Evolutionary conservation across 257 asterid genomes (phyloP).

Genomic region (Solanum medicagineum): DNA sequence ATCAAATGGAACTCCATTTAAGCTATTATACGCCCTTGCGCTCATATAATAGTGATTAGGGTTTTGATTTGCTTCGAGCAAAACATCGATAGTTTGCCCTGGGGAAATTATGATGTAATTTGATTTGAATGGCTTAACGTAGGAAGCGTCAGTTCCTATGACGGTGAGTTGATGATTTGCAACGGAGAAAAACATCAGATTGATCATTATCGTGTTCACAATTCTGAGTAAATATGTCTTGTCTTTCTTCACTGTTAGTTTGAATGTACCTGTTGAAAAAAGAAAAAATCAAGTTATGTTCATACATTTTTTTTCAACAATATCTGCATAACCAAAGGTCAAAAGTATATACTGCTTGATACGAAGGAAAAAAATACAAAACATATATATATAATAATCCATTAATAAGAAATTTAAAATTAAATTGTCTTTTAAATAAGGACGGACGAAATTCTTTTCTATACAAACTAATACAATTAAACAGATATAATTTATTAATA

Average conservation of each 20-base stretch:
- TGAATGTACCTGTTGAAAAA: constrained; percentile 27
- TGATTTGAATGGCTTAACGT: constrained; percentile 30
- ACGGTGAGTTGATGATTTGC: constrained; percentile 36
- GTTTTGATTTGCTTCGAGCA: constrained; percentile 34
- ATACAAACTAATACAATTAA: too few relatives aligned
- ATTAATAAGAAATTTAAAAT: too few relatives aligned
- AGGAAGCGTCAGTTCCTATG: constrained; percentile 46
- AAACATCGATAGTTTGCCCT: constrained; percentile 44
- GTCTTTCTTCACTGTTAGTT: constrained; percentile 31
- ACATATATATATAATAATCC: too few relatives aligned
- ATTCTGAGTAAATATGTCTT: constrained; percentile 36
- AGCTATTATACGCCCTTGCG: constrained; percentile 24
- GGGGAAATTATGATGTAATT: constrained; percentile 43
- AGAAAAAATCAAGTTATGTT: neutral
- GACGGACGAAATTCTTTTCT: too few relatives aligned
- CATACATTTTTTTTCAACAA: neutral
- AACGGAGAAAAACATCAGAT: constrained; percentile 32
- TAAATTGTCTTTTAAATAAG: too few relatives aligned
- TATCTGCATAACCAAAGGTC: neutral
- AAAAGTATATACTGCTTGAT: neutral
- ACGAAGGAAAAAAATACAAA: too few relatives aligned
- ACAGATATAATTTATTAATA: neutral
- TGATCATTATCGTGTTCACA: constrained; percentile 50
- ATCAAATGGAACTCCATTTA: neutral
- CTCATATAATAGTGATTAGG: constrained; percentile 51